These are phyloP conservation scores for Penicillium italicum DNA, from an alignment of 2,329 filamentous ascomycete genomes.

Conservation along the genomic window DNA sequence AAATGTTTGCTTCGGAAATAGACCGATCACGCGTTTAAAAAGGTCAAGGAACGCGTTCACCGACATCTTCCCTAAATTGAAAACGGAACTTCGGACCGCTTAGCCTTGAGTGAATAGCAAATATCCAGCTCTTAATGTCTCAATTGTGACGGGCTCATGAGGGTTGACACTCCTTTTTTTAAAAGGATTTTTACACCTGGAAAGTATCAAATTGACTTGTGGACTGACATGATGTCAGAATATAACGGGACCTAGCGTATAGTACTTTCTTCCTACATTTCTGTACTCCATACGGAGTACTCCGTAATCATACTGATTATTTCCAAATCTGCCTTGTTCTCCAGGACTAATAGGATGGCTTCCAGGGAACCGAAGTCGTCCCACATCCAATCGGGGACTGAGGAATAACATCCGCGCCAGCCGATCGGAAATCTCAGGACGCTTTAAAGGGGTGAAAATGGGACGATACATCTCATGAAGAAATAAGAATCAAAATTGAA, in stretches of 20 bases:
- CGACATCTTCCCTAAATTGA: constrained; percentile 8
- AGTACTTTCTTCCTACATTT: not conserved
- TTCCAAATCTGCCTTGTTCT: not conserved
- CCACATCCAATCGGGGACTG: constrained; percentile 23
- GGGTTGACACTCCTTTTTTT: not conserved
- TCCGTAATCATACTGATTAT: too few relatives aligned
- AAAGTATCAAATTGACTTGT: not conserved
- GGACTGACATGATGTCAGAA: constrained; percentile 18
- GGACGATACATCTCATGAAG: not conserved
- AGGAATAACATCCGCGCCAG: constrained; percentile 19
- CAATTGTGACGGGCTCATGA: not conserved
- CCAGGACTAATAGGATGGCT: constrained; percentile 21
- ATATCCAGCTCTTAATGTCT: constrained; percentile 13
- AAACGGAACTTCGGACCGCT: constrained; percentile 14
- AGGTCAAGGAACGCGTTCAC: constrained; percentile 7
- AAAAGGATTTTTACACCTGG: constrained; percentile 1
- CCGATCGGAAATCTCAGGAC: constrained; percentile 18
- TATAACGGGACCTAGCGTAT: constrained; percentile 7
- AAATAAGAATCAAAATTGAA: not conserved
- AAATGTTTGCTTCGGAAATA: constrained; percentile 21
- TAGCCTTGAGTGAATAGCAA: not conserved
- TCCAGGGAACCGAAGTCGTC: constrained; percentile 12
- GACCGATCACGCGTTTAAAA: constrained; percentile 16
- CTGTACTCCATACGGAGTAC: not conserved
- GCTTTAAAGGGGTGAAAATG: not conserved